Evolutionary conservation across 1,139 yeast species (phyloP).

Genomic region (Groenewaldozyma sp.): DNA sequence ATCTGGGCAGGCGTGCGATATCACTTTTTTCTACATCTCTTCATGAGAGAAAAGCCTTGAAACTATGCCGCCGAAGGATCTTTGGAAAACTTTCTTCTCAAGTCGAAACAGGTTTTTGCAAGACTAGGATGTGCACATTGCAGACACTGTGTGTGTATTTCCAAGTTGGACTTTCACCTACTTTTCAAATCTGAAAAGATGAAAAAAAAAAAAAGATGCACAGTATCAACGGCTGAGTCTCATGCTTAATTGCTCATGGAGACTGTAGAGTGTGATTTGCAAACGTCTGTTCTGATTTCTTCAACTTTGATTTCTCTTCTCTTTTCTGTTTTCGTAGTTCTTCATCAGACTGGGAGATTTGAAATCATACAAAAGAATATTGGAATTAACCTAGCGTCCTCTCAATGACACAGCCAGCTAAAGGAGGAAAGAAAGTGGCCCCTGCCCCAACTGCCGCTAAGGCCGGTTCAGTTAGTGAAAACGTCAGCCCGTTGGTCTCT

Average conservation of each 20-base stretch:
- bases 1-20: constrained; percentile 4
- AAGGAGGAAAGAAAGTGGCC: constrained; percentile 67
- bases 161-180: too few relatives aligned
- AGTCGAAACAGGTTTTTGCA: too few relatives aligned
- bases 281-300: constrained; percentile 12
- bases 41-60: neutral
- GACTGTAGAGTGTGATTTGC: constrained; percentile 30
- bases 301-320: constrained; percentile 8
- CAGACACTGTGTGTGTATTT: too few relatives aligned
- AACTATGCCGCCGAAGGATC: neutral
- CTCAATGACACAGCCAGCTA: constrained; percentile 80
- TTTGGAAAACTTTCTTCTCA: neutral
- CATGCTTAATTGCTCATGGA: constrained; percentile 15
- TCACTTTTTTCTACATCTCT: constrained; percentile 1
- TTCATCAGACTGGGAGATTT: too few relatives aligned
- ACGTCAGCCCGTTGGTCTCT: constrained; percentile 67
- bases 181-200: too few relatives aligned
- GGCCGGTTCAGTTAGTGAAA: constrained; percentile 31
- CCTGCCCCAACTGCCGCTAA: constrained; percentile 71
- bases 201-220: too few relatives aligned
- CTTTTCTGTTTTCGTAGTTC: constrained; percentile 6
- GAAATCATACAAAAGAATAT: too few relatives aligned
- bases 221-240: constrained; percentile 23
- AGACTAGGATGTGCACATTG: too few relatives aligned
- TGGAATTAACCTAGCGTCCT: constrained; percentile 26